Evolutionary conservation across 371 early-diverging fungal genomes (phyloP).

Genomic region (Mortierella sp.): DNA sequence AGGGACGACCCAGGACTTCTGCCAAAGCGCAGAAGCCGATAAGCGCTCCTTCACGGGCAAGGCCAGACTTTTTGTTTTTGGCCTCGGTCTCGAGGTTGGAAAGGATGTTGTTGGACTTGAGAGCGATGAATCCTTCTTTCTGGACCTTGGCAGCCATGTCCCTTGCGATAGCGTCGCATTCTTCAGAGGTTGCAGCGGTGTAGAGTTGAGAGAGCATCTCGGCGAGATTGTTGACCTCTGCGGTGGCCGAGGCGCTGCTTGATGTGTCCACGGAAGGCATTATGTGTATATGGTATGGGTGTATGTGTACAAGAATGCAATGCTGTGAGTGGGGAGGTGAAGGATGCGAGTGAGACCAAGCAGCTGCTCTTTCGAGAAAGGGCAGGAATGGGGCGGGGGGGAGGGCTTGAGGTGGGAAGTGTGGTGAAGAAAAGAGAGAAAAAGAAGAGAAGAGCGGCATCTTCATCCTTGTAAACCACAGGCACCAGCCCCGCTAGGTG

Average conservation of each 20-base stretch:
- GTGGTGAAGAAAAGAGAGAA: slow-evolving; percentile 8
- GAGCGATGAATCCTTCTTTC: slow-evolving; percentile 61
- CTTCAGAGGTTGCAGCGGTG: slow-evolving; percentile 67
- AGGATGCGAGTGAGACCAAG: background rate
- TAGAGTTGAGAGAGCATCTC: slow-evolving; percentile 64
- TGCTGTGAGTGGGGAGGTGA: slow-evolving; percentile 10
- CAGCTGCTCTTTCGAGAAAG: background rate
- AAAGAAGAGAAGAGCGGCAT: slow-evolving; percentile 3
- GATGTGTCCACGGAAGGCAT: slow-evolving; percentile 49
- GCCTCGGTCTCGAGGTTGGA: slow-evolving; percentile 63
- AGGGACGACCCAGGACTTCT: slow-evolving; percentile 62
- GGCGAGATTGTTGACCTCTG: slow-evolving; percentile 37
- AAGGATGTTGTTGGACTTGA: slow-evolving; percentile 69
- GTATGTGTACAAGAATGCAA: background rate
- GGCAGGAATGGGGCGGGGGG: slow-evolving; percentile 7
- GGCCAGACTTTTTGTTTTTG: slow-evolving; percentile 77
- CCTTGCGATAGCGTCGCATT: slow-evolving; percentile 67
- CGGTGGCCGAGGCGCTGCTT: slow-evolving; percentile 12
- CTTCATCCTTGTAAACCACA: background rate
- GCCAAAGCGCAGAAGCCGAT: slow-evolving; percentile 76
- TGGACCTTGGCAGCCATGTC: slow-evolving; percentile 62
- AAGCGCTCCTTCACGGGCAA: slow-evolving; percentile 78
- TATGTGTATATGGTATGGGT: slow-evolving; percentile 22
- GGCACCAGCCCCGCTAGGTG: background rate
- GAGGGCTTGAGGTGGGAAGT: background rate